phyloP scores from a whole-genome alignment of 805 yeast species.

The Spathaspora girioi region DNA sequence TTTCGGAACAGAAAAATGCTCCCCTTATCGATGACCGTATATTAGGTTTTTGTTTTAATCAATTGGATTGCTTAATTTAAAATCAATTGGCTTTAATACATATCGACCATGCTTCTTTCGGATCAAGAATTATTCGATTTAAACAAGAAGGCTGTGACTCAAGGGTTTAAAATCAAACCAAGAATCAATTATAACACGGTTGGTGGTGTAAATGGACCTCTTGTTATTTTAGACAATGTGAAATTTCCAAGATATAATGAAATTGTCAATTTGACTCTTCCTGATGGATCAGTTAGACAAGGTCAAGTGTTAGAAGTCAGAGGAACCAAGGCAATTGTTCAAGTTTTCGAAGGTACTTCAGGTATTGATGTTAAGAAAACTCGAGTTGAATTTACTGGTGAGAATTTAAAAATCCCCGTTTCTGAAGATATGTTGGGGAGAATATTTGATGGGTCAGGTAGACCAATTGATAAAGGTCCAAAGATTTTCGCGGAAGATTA shows the following conservation, averaged over 20 bases:
- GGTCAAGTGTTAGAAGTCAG: slow-evolving; percentile 98
- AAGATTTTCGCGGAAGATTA: slow-evolving; percentile 98
- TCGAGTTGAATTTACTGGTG: slow-evolving; percentile 94
- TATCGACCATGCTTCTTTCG: slow-evolving; percentile 26
- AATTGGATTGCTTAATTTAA: neutral
- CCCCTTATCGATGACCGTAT: neutral
- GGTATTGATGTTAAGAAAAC: slow-evolving; percentile 99
- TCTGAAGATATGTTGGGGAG: slow-evolving; percentile 97
- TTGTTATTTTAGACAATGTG: slow-evolving; percentile 63
- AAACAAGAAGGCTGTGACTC: slow-evolving; percentile 87
- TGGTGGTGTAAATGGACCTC: slow-evolving; percentile 97
- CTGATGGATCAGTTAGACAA: slow-evolving; percentile 91
- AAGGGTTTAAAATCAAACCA: slow-evolving; percentile 89
- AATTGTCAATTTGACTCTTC: slow-evolving; percentile 93
- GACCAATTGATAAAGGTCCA: slow-evolving; percentile 98
- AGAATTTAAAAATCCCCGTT: slow-evolving; percentile 87
- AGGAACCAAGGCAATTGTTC: slow-evolving; percentile 96
- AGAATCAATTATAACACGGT: slow-evolving; percentile 93
- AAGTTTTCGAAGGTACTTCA: slow-evolving; percentile 98
- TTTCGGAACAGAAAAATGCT: neutral
- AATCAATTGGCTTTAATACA: neutral
- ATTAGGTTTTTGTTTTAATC: neutral
- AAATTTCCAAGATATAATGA: slow-evolving; percentile 77
- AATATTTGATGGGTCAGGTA: slow-evolving; percentile 97
- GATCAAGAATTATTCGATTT: slow-evolving; percentile 57